Percentiles rank a stretch among this genome's conserved stretches.
phyloP scores from a whole-genome alignment of 495 filamentous ascomycete genomes.

The Hypomontagnella monticulosa region DNA sequence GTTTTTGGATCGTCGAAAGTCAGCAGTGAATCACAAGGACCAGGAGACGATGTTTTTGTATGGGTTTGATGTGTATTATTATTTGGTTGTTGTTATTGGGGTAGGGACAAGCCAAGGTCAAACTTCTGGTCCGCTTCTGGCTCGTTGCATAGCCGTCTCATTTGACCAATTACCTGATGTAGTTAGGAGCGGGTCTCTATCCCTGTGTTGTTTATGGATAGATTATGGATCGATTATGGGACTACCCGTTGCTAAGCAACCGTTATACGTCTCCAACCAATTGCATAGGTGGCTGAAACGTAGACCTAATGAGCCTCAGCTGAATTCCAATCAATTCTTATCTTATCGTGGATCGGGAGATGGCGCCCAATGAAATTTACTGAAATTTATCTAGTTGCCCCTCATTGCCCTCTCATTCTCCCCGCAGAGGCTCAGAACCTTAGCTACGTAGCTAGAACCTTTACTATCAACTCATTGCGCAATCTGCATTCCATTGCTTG shows the following conservation, averaged over 20 bases:
- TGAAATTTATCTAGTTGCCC: slow-evolving; percentile 8
- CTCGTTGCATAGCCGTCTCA: slow-evolving; percentile 33
- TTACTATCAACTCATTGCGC: slow-evolving; percentile 25
- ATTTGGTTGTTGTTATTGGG: slow-evolving; percentile 48
- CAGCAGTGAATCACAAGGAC: slow-evolving; percentile 5
- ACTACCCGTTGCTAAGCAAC: slow-evolving; percentile 44
- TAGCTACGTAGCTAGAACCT: slow-evolving; percentile 4
- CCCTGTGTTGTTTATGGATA: slow-evolving; percentile 35
- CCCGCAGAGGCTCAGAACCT: slow-evolving; percentile 17
- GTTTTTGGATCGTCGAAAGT: no score
- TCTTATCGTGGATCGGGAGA: slow-evolving; percentile 27
- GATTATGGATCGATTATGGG: no score
- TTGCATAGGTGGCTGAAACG: slow-evolving; percentile 39
- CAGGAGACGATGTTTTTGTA: slow-evolving; percentile 49
- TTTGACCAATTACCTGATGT: slow-evolving; percentile 34
- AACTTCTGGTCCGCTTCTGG: background rate
- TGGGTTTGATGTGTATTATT: slow-evolving; percentile 35
- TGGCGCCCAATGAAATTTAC: background rate
- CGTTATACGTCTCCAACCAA: background rate
- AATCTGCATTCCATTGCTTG: slow-evolving; percentile 30
- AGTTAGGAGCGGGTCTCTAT: slow-evolving; percentile 9
- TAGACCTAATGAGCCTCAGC: slow-evolving; percentile 28
- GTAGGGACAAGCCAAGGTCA: slow-evolving; percentile 27
- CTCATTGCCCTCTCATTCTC: slow-evolving; percentile 12
- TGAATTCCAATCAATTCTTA: slow-evolving; percentile 39